Conservation (phyloP, 306 rosid genomes). For the Myrica gale region DNA sequence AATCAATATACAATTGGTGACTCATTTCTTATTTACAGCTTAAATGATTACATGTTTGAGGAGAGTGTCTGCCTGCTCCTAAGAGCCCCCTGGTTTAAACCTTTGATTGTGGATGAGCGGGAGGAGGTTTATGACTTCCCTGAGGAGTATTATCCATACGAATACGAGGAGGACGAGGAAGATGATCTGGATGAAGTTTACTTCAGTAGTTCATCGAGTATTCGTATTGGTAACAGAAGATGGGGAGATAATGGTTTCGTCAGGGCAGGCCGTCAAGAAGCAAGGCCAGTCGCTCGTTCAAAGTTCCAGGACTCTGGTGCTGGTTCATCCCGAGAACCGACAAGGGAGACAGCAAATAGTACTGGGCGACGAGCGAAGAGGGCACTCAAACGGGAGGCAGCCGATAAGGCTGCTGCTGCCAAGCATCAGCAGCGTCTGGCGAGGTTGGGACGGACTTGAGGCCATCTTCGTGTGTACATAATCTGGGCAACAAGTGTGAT, state of each 20-base stretch:
- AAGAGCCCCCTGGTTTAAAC: slow-evolving; percentile 83
- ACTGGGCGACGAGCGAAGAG: slow-evolving; percentile 89
- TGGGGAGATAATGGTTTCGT: slow-evolving; percentile 94
- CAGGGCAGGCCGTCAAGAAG: slow-evolving; percentile 79
- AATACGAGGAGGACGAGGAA: slow-evolving; percentile 34
- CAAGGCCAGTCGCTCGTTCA: slow-evolving; percentile 56
- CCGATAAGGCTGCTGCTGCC: slow-evolving; percentile 75
- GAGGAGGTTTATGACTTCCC: slow-evolving; percentile 38
- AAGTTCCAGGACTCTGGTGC: slow-evolving; percentile 49
- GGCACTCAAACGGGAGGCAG: slow-evolving; percentile 86
- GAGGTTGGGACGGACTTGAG: slow-evolving; percentile 62
- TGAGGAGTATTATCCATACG: slow-evolving; percentile 52
- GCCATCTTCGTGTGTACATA: slow-evolving; percentile 15
- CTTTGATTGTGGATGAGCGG: slow-evolving; percentile 49
- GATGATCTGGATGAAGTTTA: slow-evolving; percentile 62
- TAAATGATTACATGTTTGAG: slow-evolving; percentile 80
- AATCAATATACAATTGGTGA: background rate
- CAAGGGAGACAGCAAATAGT: slow-evolving; percentile 39
- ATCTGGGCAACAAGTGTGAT: background rate
- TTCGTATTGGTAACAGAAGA: slow-evolving; percentile 84
- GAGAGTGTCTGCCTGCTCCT: slow-evolving; percentile 90
- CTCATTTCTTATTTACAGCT: slow-evolving; percentile 39
- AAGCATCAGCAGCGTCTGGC: slow-evolving; percentile 73
- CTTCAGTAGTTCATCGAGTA: slow-evolving; percentile 49
- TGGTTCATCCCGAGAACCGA: slow-evolving; percentile 60